Evolutionary conservation across 768 basidiomycete genomes (phyloP).

Genomic region (Auriscalpium vulgare): DNA sequence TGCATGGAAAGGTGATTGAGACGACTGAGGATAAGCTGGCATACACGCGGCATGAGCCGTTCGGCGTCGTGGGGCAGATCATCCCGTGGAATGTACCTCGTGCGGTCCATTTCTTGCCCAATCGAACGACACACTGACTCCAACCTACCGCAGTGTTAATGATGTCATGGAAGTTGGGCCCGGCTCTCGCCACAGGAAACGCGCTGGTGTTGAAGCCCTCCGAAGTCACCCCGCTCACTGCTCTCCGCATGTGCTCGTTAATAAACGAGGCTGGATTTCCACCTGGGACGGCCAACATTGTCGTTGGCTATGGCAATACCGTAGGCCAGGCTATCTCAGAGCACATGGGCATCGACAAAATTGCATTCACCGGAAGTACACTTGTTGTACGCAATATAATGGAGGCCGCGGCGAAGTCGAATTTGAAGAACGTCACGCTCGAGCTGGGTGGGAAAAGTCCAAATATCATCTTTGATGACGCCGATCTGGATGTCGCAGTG

Average conservation of each 20-base stretch:
- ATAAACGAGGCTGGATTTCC: slow-evolving; percentile 54
- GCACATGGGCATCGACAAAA: slow-evolving; percentile 54
- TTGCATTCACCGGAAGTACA: slow-evolving; percentile 70
- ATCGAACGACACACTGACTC: neutral
- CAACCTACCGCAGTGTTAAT: slow-evolving; percentile 31
- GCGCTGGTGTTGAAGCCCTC: slow-evolving; percentile 57
- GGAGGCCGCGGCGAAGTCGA: slow-evolving; percentile 49
- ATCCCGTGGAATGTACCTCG: slow-evolving; percentile 64
- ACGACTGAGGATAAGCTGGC: slow-evolving; percentile 38
- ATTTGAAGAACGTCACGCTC: slow-evolving; percentile 63
- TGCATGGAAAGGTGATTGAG: slow-evolving; percentile 70
- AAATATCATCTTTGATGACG: slow-evolving; percentile 54
- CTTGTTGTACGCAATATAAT: slow-evolving; percentile 55
- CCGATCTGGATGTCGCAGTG: slow-evolving; percentile 49
- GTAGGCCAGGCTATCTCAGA: slow-evolving; percentile 50
- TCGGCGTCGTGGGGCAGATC: slow-evolving; percentile 48
- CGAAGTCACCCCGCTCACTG: slow-evolving; percentile 53
- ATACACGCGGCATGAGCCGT: slow-evolving; percentile 56
- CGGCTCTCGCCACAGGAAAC: slow-evolving; percentile 59
- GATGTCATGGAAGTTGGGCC: slow-evolving; percentile 53
- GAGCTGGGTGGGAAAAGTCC: slow-evolving; percentile 66
- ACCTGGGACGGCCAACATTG: slow-evolving; percentile 53
- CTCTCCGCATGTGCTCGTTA: slow-evolving; percentile 37
- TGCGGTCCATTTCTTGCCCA: slow-evolving; percentile 16
- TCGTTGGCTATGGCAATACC: slow-evolving; percentile 45